phyloP scores from a whole-genome alignment of 2,329 filamentous ascomycete genomes.

The Lasiodiplodia theobromae region DNA sequence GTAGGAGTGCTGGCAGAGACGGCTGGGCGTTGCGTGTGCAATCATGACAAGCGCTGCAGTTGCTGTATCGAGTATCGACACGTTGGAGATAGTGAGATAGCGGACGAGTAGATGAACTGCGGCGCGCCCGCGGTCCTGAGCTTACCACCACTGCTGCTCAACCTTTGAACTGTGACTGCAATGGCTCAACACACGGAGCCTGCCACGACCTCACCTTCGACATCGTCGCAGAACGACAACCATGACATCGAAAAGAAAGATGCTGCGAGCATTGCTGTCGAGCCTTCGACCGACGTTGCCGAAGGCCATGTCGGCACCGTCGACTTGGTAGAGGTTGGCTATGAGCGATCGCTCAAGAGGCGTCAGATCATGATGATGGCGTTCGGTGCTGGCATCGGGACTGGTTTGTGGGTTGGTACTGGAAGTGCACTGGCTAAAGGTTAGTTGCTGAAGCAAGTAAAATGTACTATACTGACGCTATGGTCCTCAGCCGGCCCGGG shows the following conservation, averaged over 20 bases:
- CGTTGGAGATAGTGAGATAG: conserved; percentile 6
- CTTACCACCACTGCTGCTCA: neutral
- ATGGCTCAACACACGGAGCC: conserved; percentile 12
- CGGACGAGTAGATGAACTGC: neutral
- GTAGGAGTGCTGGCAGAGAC: neutral
- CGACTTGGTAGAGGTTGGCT: conserved; percentile 22
- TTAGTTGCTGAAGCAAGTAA: neutral
- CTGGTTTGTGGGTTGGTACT: conserved; percentile 28
- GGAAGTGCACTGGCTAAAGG: conserved; percentile 28
- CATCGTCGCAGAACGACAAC: neutral
- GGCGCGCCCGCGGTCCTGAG: neutral
- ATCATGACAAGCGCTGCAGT: neutral
- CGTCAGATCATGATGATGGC: conserved; percentile 30
- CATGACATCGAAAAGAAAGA: conserved; percentile 9
- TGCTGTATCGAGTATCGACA: neutral
- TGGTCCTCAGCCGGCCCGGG: conserved; percentile 23
- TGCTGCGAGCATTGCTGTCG: conserved; percentile 7
- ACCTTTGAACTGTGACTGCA: neutral
- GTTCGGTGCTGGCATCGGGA: conserved; percentile 29
- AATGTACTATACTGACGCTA: neutral
- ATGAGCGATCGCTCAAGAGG: conserved; percentile 27
- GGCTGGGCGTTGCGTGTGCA: neutral
- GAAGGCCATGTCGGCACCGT: conserved; percentile 17
- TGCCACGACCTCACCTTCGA: neutral
- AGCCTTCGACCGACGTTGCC: neutral